Evolutionary conservation across 345 rosid genomes (phyloP).

Genomic region (Euphorbia tirucalli): DNA sequence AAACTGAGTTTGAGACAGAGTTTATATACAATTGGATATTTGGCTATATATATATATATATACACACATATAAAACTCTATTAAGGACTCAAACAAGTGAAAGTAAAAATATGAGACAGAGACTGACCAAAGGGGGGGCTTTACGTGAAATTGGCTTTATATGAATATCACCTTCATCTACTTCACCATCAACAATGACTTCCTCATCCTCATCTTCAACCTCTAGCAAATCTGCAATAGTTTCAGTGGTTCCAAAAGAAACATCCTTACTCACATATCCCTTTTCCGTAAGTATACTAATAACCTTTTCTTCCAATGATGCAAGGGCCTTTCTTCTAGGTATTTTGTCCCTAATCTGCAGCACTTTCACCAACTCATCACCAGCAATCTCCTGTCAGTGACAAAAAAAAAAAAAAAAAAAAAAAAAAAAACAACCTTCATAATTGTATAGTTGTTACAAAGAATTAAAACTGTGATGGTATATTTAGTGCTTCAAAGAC

Average conservation of each 20-base stretch:
- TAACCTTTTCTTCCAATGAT: constrained; percentile 76
- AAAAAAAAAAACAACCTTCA: too few relatives aligned
- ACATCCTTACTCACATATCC: constrained; percentile 74
- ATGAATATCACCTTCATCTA: constrained; percentile 97
- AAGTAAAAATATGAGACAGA: constrained; percentile 8
- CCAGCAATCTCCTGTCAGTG: constrained; percentile 76
- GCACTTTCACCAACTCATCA: constrained; percentile 62
- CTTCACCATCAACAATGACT: constrained; percentile 95
- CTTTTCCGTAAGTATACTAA: constrained; percentile 72
- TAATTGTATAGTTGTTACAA: neutral
- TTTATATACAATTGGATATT: too few relatives aligned
- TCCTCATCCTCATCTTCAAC: constrained; percentile 98
- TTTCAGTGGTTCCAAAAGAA: constrained; percentile 51
- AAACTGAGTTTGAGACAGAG: too few relatives aligned
- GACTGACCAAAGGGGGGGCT: constrained; percentile 65
- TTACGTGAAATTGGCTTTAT: constrained; percentile 79
- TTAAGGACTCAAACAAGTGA: constrained; percentile 4
- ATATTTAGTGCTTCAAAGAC: neutral
- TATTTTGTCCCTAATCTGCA: constrained; percentile 77
- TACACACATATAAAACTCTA: neutral
- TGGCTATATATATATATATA: too few relatives aligned
- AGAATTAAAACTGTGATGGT: neutral
- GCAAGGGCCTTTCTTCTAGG: constrained; percentile 88
- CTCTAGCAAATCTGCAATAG: constrained; percentile 63
- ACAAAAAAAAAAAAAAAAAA: constrained; percentile 10